phyloP scores from a whole-genome alignment of 108 stramenopile genomes.

The Seminavis robusta region DNA sequence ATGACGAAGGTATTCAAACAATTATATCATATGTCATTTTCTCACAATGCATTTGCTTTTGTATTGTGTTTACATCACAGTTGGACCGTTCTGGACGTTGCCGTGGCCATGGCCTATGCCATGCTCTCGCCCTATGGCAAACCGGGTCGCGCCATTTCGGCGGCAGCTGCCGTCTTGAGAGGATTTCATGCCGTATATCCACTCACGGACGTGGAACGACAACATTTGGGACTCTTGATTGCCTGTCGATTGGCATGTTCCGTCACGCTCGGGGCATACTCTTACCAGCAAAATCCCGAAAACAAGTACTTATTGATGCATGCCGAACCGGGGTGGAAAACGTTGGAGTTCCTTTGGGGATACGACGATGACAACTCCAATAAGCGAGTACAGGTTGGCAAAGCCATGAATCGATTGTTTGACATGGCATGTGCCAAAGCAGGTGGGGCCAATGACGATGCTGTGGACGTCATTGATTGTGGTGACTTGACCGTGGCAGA shows the following conservation, averaged over 20 bases:
- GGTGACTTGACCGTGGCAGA: not conserved
- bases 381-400: not conserved
- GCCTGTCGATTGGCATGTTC: slow-evolving; percentile 75
- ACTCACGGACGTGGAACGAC: slow-evolving; percentile 55
- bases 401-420: not conserved
- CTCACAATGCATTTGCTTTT: slow-evolving; percentile 10
- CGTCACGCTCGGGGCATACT: slow-evolving; percentile 77
- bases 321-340: slow-evolving; percentile 81
- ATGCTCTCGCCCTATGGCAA: slow-evolving; percentile 77
- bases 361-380: slow-evolving; percentile 18
- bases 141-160: slow-evolving; percentile 52
- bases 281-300: slow-evolving; percentile 72
- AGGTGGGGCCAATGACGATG: slow-evolving; percentile 13
- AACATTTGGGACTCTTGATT: slow-evolving; percentile 68
- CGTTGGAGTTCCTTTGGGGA: slow-evolving; percentile 76
- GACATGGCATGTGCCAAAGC: not conserved
- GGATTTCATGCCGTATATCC: slow-evolving; percentile 67
- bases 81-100: slow-evolving; percentile 82
- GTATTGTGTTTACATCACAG: slow-evolving; percentile 27
- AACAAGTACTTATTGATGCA: slow-evolving; percentile 86
- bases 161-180: slow-evolving; percentile 74
- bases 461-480: slow-evolving; percentile 1
- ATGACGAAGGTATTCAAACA: slow-evolving; percentile 87
- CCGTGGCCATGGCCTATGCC: slow-evolving; percentile 85
- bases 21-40: slow-evolving; percentile 2